Evolutionary conservation across 768 basidiomycete species (phyloP).

Genomic region (Tubosaeta sp.): DNA sequence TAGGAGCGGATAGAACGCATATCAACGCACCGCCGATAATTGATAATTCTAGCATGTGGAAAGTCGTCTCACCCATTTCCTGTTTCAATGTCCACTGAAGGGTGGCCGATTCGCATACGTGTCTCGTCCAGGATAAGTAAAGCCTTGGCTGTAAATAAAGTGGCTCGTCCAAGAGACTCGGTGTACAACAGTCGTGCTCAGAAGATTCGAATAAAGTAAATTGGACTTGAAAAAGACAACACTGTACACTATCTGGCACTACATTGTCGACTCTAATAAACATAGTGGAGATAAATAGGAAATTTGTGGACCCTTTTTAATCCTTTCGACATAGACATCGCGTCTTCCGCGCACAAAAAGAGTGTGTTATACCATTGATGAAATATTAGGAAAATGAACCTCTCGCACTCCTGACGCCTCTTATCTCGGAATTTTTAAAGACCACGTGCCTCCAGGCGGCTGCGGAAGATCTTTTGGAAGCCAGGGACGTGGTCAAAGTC

Average conservation of each 20-base stretch:
- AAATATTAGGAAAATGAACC: not conserved
- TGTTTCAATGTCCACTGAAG: too few relatives aligned
- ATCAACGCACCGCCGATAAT: too few relatives aligned
- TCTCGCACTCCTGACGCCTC: not conserved
- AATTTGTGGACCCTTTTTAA: not conserved
- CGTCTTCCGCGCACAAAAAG: not conserved
- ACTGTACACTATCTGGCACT: not conserved
- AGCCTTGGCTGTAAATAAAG: too few relatives aligned
- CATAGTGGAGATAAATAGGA: not conserved
- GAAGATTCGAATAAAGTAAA: not conserved
- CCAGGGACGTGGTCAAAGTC: slow-evolving; percentile 28
- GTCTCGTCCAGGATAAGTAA: too few relatives aligned
- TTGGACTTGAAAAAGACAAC: not conserved
- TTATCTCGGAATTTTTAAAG: slow-evolving; percentile 5
- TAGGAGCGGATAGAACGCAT: too few relatives aligned
- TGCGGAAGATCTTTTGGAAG: slow-evolving; percentile 29
- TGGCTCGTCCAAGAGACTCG: too few relatives aligned
- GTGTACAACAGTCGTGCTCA: too few relatives aligned
- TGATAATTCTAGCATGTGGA: too few relatives aligned
- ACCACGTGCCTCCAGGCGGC: slow-evolving; percentile 22
- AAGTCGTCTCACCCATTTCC: too few relatives aligned
- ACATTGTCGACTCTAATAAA: not conserved
- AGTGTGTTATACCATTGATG: not conserved
- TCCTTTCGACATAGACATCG: not conserved
- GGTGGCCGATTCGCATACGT: too few relatives aligned